These are phyloP conservation scores for Skeletonema costatum DNA, from an alignment of 108 stramenopile species.

Conservation along the genomic window DNA sequence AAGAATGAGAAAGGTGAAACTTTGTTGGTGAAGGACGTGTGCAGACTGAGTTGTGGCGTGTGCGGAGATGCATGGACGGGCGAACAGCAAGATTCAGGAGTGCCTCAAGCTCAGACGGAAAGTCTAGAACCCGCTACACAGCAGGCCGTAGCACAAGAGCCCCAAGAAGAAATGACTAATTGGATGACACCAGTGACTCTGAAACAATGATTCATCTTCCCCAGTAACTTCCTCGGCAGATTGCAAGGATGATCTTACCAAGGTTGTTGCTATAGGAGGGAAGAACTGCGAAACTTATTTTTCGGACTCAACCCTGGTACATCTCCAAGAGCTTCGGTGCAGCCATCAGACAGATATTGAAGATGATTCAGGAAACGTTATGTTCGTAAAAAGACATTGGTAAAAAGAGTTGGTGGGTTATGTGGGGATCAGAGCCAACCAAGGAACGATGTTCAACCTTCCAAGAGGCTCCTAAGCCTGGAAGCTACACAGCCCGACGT, in stretches of 20 bases:
- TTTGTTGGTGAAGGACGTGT: background rate
- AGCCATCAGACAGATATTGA: background rate
- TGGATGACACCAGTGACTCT: background rate
- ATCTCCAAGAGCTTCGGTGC: background rate
- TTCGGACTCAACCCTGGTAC: background rate
- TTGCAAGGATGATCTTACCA: background rate
- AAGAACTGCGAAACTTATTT: background rate
- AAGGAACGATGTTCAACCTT: too few species aligned
- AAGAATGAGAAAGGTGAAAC: background rate
- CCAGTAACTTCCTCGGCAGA: background rate
- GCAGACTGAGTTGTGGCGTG: background rate
- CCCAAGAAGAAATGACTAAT: background rate
- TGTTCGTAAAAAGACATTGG: background rate
- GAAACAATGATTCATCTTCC: background rate
- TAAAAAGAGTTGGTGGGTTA: background rate
- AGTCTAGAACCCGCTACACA: background rate
- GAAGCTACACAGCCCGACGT: too few species aligned
- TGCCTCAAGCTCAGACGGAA: too few species aligned
- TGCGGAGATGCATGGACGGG: background rate
- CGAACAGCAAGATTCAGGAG: background rate
- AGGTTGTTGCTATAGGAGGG: background rate
- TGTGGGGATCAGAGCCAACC: background rate
- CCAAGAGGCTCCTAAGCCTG: too few species aligned
- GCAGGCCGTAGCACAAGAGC: background rate
- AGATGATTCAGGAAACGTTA: background rate